Base-by-base conservation (phyloP, 495 filamentous ascomycete genomes). In the Cryomyces antarcticus region DNA sequence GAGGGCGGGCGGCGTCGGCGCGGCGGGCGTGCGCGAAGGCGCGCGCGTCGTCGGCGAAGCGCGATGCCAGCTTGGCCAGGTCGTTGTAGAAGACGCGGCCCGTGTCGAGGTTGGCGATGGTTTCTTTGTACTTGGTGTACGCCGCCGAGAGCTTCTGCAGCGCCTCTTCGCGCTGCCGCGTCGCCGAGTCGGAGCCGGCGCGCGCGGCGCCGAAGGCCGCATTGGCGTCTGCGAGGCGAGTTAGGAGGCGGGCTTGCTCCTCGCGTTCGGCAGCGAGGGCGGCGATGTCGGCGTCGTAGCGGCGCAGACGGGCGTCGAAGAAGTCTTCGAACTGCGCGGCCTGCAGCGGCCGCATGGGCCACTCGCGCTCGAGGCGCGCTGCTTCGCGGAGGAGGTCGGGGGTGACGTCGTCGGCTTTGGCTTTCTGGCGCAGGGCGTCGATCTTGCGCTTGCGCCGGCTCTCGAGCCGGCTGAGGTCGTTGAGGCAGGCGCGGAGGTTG, bases 31-130 rank as follows among this genome's bases (percentile, higher is more conserved):
- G 79, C 6, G 79, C 80, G 61, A 89, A 95, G 6, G 66, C 71
- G 50, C 78, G 77, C 31, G 70, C 76, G 31, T 81, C 82, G 46
- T 92, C 86, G 17, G 82, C 68, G 49, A 84, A 84, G 27, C 78
- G 67, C 7, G 67, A 73, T 1, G 94, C 75, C 37, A 94, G 86
- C 57, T 78, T 81, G 35, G 75, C 80, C 2, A 97, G 70, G 52
- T 95, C 87, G 54, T 97, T 96, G 63, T 96, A 97, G 57, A 97
- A 97, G 52, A 93, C 94, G 36, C 88, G 62, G 1, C 83, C 89
- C 0, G 78, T 80, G 43, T 95, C 84, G 0, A 94, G 62, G 52
- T 96, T 92, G 36, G 70, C 80, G 36, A 92, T 73, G 42, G 95
- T 79, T 57, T 97, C 87, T 59, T 89, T 92, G 60, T 95, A 95